Conservation (phyloP, 1,139 yeast genomes). For the Saccharomyces hybrid region DNA sequence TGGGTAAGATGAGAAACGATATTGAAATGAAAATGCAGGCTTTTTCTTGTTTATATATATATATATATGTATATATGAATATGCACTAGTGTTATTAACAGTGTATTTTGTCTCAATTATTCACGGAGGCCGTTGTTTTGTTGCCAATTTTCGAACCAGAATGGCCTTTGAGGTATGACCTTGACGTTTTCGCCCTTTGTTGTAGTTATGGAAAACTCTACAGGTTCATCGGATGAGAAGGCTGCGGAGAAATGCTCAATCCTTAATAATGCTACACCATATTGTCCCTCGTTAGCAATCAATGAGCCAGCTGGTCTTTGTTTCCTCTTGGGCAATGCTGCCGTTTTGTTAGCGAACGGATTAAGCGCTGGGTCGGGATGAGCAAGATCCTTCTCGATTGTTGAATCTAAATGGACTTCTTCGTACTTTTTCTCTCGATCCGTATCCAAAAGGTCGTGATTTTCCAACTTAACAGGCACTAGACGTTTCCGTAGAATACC, state of each 20-base stretch:
- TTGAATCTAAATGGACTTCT: conserved; percentile 3
- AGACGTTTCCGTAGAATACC: conserved; percentile 79
- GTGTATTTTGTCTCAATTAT: background rate
- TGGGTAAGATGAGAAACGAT: too few relatives aligned
- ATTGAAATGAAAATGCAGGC: too few relatives aligned
- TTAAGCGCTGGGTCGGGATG: conserved; percentile 11
- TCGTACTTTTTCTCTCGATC: background rate
- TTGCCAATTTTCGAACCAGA: conserved; percentile 19
- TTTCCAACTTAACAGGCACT: conserved; percentile 55
- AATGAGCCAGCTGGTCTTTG: conserved; percentile 51
- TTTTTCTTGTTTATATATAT: background rate
- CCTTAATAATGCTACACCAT: conserved; percentile 56
- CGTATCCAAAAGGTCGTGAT: conserved; percentile 6
- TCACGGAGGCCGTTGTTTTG: conserved; percentile 1
- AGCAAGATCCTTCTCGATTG: conserved; percentile 9
- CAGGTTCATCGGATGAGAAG: conserved; percentile 7
- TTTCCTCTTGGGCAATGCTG: conserved; percentile 17
- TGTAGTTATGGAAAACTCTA: background rate
- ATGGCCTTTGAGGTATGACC: conserved; percentile 20
- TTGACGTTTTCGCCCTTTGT: conserved; percentile 1
- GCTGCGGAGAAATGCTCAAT: conserved; percentile 33
- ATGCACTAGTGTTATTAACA: background rate
- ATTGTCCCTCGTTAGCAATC: conserved; percentile 47
- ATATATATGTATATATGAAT: background rate
- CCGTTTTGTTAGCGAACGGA: conserved; percentile 32